Evolutionary conservation across 2,329 filamentous ascomycete genomes (phyloP), one percentile per base, ranked within the genome.

Genomic region (Colletotrichum tofieldiae): DNA sequence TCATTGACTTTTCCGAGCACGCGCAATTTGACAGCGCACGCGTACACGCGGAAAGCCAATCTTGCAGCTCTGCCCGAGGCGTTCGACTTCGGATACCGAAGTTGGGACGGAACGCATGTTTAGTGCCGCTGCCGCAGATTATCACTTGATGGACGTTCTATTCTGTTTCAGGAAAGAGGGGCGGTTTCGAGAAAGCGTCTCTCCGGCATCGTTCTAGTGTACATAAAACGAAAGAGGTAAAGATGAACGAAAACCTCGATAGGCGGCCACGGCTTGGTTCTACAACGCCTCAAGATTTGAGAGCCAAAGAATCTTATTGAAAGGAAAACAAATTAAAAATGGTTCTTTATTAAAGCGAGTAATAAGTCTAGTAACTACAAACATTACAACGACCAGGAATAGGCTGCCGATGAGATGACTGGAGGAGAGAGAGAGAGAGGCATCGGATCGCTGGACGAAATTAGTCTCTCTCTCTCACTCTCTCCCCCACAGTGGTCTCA

Each of bases 111-210:
- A 37, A 37, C 26, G 32, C 29, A 12, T 55, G 32, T 55, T 37
- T 20, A 16, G 16, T 35, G 16, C 37, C 23, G 16, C 37, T 8
- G 16, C 20, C n/a, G 23, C 32, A 4, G 20, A n/a, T 7, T 41
- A 32, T 43, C 26, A 29, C 23, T 45, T n/a, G n/a, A 39, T 16
- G 3, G 9, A 32, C n/a, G 26, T 5, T 18, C 9, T 37, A 51
- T 60, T 59, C 54, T 23, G 43, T 54, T 63, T 68, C 51, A 32
- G 58, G 47, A 67, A 67, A 49, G 68, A 51, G 64, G 68, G 64
- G 23, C 56, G 58, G 29, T 45, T 66, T 37, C 67, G 62, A 56
- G 58, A 37, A 23, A 37, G 2, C 23, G 16, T 4, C 2, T 32
- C 26, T 32, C 29, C 8, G 41, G 29, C 20, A 32, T 60, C 20